Evolutionary conservation across 148 eudicot genomes (phyloP).

Genomic region (Fallopia convolvulus): DNA sequence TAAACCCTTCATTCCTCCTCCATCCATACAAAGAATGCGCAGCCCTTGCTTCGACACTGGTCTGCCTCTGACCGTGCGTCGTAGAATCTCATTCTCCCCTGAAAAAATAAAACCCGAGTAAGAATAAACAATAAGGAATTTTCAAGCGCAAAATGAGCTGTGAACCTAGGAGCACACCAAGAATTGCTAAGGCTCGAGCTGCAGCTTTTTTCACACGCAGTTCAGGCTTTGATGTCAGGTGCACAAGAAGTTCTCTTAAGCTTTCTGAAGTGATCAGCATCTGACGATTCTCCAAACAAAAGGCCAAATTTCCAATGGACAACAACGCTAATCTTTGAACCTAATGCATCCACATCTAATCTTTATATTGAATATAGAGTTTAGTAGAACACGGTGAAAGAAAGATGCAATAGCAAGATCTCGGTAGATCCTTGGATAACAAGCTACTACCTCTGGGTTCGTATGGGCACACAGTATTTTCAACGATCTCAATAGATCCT

Average conservation of each 20-base stretch:
- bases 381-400: background rate
- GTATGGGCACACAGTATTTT: slow-evolving; percentile 76
- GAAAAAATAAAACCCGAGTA: slow-evolving; percentile 6
- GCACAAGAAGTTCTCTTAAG: slow-evolving; percentile 86
- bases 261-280: slow-evolving; percentile 88
- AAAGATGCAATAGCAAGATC: background rate
- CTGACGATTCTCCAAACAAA: slow-evolving; percentile 81
- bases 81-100: slow-evolving; percentile 93
- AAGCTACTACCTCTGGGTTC: slow-evolving; percentile 57
- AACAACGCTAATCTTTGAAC: slow-evolving; percentile 84
- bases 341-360: slow-evolving; percentile 22
- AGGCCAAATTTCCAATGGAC: slow-evolving; percentile 88
- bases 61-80: slow-evolving; percentile 82
- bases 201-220: slow-evolving; percentile 91
- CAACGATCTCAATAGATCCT: slow-evolving; percentile 79
- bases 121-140: slow-evolving; percentile 3
- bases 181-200: slow-evolving; percentile 91
- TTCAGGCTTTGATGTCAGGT: slow-evolving; percentile 65
- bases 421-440: background rate
- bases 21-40: slow-evolving; percentile 97
- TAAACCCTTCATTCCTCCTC: slow-evolving; percentile 99
- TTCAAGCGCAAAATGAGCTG: background rate
- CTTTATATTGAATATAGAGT: background rate
- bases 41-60: slow-evolving; percentile 88
- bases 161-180: slow-evolving; percentile 51